Evolutionary conservation across 2,329 filamentous ascomycete species (phyloP).

Genomic region (Curvularia lunata): DNA sequence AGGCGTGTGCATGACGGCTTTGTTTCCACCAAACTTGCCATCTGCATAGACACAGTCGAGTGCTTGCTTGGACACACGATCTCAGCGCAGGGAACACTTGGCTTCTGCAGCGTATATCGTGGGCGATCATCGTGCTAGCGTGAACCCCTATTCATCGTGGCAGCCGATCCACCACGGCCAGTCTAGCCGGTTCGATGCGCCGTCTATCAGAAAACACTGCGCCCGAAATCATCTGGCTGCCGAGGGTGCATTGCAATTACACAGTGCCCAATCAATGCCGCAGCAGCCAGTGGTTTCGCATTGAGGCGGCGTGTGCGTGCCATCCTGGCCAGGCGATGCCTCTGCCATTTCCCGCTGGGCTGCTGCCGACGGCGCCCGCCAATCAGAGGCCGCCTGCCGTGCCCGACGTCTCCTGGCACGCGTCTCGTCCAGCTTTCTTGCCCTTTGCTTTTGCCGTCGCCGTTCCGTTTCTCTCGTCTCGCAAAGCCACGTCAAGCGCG

Average conservation of each 20-base stretch:
- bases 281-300: slow-evolving; percentile 12
- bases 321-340: slow-evolving; percentile 3
- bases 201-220: not conserved
- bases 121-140: slow-evolving; percentile 21
- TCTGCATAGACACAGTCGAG: not conserved
- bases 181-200: not conserved
- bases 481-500: not conserved
- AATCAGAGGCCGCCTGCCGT: not conserved
- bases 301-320: slow-evolving; percentile 7
- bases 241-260: slow-evolving; percentile 7
- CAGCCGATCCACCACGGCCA: not conserved
- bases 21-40: too few species aligned
- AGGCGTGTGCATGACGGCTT: too few species aligned
- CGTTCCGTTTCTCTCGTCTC: not conserved
- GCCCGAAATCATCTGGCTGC: not conserved
- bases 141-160: slow-evolving; percentile 15
- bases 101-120: slow-evolving; percentile 14
- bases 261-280: slow-evolving; percentile 6
- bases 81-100: slow-evolving; percentile 3
- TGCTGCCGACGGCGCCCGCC: slow-evolving; percentile 6
- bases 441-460: not conserved
- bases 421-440: not conserved
- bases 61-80: not conserved
- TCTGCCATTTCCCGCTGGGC: slow-evolving; percentile 8
- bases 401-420: not conserved